These are phyloP conservation scores for Fusarium graminum DNA, from an alignment of 2,329 filamentous ascomycete species.

Conservation along the genomic window DNA sequence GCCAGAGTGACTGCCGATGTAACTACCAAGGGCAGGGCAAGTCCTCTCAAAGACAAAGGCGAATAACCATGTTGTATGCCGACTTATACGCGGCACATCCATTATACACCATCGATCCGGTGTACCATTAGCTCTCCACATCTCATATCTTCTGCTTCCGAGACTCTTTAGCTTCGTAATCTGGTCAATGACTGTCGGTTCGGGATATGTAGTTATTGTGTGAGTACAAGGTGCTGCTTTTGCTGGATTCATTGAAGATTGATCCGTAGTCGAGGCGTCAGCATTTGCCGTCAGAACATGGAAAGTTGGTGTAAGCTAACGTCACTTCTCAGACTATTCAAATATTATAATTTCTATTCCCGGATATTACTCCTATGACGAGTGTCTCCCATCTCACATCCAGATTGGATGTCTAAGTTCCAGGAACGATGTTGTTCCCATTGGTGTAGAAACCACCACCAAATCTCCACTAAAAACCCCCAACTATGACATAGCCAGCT, in stretches of 20 bases:
- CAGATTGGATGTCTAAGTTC: neutral
- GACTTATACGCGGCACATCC: no score
- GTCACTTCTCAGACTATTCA: neutral
- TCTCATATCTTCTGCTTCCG: neutral
- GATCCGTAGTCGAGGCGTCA: neutral
- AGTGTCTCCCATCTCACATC: neutral
- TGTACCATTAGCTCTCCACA: no score
- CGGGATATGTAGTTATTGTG: rapidly evolving
- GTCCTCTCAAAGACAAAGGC: no score
- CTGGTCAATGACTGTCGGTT: rapidly evolving
- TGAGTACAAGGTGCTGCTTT: neutral
- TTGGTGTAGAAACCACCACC: neutral
- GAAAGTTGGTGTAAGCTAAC: neutral
- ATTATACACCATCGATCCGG: no score
- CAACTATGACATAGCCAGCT: neutral
- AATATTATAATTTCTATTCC: neutral
- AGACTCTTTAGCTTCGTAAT: neutral
- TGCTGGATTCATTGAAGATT: neutral
- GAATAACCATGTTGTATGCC: no score
- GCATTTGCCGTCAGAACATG: neutral
- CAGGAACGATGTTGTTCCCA: neutral
- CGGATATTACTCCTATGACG: neutral
- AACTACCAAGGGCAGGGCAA: no score
- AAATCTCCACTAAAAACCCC: neutral
- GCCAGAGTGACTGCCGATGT: no score